Percentiles rank a stretch among this genome's conserved stretches.
phyloP scores from a whole-genome alignment of 179 eudicot genomes.

The Gypsophila paniculata region DNA sequence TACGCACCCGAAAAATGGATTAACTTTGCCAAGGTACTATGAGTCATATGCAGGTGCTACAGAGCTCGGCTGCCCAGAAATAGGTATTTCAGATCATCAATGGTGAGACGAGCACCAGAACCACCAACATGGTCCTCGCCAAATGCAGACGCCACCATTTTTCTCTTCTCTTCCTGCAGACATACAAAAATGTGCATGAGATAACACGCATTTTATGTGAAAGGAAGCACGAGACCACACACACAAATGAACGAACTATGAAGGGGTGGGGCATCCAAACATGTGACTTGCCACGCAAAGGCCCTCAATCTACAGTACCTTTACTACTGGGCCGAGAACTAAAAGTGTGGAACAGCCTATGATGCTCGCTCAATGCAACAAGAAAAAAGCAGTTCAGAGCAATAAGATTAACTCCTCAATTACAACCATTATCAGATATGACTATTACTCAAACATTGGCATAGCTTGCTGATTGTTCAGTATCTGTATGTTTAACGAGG shows the following conservation, averaged over 20 bases:
- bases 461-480: background rate
- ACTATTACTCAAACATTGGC: background rate
- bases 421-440: background rate
- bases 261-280: no score
- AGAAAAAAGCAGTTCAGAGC: background rate
- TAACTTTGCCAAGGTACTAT: conserved; percentile 13
- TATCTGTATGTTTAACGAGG: background rate
- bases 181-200: background rate
- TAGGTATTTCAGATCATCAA: conserved; percentile 69
- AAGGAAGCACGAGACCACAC: no score
- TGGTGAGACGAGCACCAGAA: conserved; percentile 59
- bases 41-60: conserved; percentile 9
- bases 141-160: conserved; percentile 96
- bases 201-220: background rate
- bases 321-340: background rate
- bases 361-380: background rate
- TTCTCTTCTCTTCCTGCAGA: conserved; percentile 89
- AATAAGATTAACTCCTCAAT: background rate
- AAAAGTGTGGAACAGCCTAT: background rate
- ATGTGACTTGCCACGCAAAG: background rate
- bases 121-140: conserved; percentile 84
- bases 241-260: no score
- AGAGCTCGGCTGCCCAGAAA: conserved; percentile 38
- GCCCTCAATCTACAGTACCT: background rate
- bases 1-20: conserved; percentile 5